These are phyloP conservation scores for Ceratobasidium sp. DNA, from an alignment of 1,284 basidiomycete species.

Conservation along the genomic window DNA sequence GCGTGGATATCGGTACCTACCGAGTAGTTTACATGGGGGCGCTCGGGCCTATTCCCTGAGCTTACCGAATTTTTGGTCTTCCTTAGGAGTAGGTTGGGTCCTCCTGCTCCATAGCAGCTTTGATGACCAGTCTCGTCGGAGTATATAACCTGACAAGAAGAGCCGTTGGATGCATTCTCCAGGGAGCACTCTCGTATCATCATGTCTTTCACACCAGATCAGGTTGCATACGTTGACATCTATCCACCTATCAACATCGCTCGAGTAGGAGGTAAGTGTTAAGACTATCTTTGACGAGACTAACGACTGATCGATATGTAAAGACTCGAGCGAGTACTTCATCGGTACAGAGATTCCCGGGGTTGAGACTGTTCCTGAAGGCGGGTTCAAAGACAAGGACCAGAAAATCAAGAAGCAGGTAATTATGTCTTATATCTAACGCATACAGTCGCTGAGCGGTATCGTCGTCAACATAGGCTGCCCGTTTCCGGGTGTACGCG, in stretches of 20 bases:
- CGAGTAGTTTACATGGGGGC: too few relatives aligned
- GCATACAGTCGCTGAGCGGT: neutral
- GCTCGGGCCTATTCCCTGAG: too few relatives aligned
- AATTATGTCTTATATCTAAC: neutral
- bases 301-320: neutral
- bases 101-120: too few relatives aligned
- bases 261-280: constrained; percentile 42
- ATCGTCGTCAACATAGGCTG: constrained; percentile 44
- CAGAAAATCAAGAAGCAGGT: constrained; percentile 44
- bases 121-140: neutral
- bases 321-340: constrained; percentile 44
- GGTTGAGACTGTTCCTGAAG: constrained; percentile 23
- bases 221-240: constrained; percentile 44
- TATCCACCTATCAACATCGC: constrained; percentile 46
- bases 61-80: too few relatives aligned
- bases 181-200: neutral
- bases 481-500: constrained; percentile 45
- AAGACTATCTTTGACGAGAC: neutral
- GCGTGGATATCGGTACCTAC: too few relatives aligned
- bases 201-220: constrained; percentile 5
- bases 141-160: neutral
- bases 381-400: constrained; percentile 41
- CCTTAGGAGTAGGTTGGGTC: too few relatives aligned
- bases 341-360: constrained; percentile 44
- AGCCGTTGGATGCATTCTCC: too few relatives aligned